Evolutionary conservation across 208 protist species (phyloP), one percentile per base, ranked within the genome.

Genomic region (Leishmania amazonensis): DNA sequence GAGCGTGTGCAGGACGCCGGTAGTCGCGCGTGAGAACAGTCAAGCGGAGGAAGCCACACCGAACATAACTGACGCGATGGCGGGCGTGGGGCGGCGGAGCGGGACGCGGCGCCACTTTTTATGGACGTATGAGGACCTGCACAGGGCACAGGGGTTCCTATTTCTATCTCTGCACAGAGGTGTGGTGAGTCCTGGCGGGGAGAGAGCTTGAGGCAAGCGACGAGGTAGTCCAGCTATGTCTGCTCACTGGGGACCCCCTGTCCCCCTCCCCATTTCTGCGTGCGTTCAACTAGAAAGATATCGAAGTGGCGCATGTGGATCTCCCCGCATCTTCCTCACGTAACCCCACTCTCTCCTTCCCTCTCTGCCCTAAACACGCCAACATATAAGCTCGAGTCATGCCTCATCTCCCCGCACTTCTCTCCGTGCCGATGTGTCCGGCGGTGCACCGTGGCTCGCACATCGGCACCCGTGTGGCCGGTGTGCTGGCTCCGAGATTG

Each of bases 341-440:
- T 53, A 68, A 21, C 28, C 47, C 28, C 35, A 15, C 21, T n/a
- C n/a, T 53, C 47, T 15, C 67, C 67, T 72, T 47, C 21, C 24
- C 73, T 35, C 73, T 58, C 24, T 24, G 38, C 35, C 47, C 11
- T 60, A 77, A 38, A 17, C 35, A 67, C 35, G 53, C 3, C 5
- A 17, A 31, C 51, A 64, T 9, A 76, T 11, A 68, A 58, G 38
- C 40, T 67, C 40, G 9, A 76, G 53, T 31, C 73, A 83, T 83
- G 79, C 62, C 78, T 42, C 54, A 68, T 54, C 73, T 47, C 38
- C 60, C 21, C 21, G 62, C 19, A 35, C 67, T 49, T 64, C 62
- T 83, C 47, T 60, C 71, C 8, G 9, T 31, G 6, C 3, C 73
- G 45, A 53, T 47, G 62, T 15, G 57, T 21, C 42, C 35, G 5